Conservation (phyloP, 2,329 filamentous ascomycete species). For the Paradendryphiella salina region DNA sequence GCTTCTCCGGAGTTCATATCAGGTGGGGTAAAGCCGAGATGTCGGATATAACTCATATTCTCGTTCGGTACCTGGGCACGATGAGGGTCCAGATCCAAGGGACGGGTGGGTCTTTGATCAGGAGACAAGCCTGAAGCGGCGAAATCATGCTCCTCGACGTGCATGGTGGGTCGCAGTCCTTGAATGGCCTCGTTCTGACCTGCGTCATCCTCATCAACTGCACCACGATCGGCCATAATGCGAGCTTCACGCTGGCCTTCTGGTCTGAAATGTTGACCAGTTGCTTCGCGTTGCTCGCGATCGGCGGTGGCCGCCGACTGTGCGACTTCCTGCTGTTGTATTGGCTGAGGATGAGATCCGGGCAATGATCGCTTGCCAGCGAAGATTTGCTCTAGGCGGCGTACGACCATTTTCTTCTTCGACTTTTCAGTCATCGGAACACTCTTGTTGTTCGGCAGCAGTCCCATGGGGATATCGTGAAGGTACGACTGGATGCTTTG, state of each 20-base stretch:
- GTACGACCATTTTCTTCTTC: slow-evolving; percentile 76
- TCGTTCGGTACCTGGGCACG: slow-evolving; percentile 74
- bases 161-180: slow-evolving; percentile 21
- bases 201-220: slow-evolving; percentile 22
- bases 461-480: slow-evolving; percentile 69
- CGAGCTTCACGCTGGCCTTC: slow-evolving; percentile 54
- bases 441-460: slow-evolving; percentile 62
- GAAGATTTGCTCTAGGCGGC: slow-evolving; percentile 77
- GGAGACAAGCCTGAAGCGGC: slow-evolving; percentile 49
- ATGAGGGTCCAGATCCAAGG: slow-evolving; percentile 75
- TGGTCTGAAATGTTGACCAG: slow-evolving; percentile 37
- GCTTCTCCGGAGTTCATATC: slow-evolving; percentile 56
- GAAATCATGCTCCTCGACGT: slow-evolving; percentile 33
- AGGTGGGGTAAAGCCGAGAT: slow-evolving; percentile 68
- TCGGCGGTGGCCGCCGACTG: slow-evolving; percentile 57
- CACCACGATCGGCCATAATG: slow-evolving; percentile 45
- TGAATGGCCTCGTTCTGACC: slow-evolving; percentile 22
- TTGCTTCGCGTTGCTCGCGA: slow-evolving; percentile 47
- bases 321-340: slow-evolving; percentile 62
- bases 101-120: slow-evolving; percentile 76
- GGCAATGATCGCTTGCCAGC: slow-evolving; percentile 64
- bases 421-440: slow-evolving; percentile 68
- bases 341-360: slow-evolving; percentile 53
- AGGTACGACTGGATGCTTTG: slow-evolving; percentile 69
- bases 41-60: slow-evolving; percentile 78